phyloP scores from a whole-genome alignment of 106 monocot genomes.

The Dioscorea alata region DNA sequence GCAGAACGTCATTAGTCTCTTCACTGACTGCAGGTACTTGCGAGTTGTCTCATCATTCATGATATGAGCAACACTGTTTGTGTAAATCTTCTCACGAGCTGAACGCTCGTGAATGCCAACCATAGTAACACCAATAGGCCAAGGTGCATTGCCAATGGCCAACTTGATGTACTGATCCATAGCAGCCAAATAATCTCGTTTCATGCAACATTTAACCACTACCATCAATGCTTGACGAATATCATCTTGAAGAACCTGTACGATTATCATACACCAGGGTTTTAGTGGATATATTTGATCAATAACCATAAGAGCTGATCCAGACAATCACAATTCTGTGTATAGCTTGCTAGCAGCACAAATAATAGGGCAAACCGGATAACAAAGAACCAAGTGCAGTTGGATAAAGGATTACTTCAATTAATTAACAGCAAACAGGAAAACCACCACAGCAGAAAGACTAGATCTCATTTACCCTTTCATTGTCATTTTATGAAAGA shows the following conservation, averaged over 20 bases:
- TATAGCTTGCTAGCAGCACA: too few species aligned
- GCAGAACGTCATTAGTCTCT: slow-evolving; percentile 94
- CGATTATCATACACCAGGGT: not conserved
- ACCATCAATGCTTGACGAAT: slow-evolving; percentile 77
- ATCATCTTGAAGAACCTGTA: slow-evolving; percentile 88
- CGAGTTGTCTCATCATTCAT: slow-evolving; percentile 99
- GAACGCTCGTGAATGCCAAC: slow-evolving; percentile 99
- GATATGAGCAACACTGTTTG: slow-evolving; percentile 97
- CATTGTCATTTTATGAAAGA: too few species aligned
- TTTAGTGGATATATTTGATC: too few species aligned
- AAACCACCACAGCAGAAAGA: too few species aligned
- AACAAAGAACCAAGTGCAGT: too few species aligned
- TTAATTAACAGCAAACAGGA: too few species aligned
- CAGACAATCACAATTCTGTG: too few species aligned
- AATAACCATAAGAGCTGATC: too few species aligned
- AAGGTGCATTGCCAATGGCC: slow-evolving; percentile 94
- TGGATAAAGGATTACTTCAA: too few species aligned
- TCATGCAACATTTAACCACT: slow-evolving; percentile 84
- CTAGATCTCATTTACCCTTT: too few species aligned
- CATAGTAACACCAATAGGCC: slow-evolving; percentile 99
- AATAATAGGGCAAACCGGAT: too few species aligned
- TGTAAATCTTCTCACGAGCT: slow-evolving; percentile 96
- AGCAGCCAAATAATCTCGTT: slow-evolving; percentile 87
- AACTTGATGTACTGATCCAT: slow-evolving; percentile 98
- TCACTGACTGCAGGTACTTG: slow-evolving; percentile 89